phyloP scores from a whole-genome alignment of 208 protist species.

The Acanthamoeba culbertsoni region DNA sequence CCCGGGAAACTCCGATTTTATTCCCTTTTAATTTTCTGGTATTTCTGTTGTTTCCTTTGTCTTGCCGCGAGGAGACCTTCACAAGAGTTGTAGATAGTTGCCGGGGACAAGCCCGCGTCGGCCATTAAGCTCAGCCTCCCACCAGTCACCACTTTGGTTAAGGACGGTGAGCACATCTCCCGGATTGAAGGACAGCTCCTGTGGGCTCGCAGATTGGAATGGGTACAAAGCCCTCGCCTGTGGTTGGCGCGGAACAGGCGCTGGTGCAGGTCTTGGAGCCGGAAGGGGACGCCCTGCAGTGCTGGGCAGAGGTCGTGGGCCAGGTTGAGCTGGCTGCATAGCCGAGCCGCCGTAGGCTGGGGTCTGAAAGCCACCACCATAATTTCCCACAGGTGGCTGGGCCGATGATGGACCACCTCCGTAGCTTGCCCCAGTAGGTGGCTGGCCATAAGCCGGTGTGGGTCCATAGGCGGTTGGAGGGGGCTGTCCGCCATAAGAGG shows the following conservation, averaged over 20 bases:
- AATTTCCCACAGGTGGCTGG: too few relatives aligned
- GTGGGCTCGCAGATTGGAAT: neutral
- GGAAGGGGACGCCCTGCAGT: neutral
- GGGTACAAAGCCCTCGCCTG: conserved; percentile 45
- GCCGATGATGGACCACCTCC: neutral
- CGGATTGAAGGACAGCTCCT: conserved; percentile 43
- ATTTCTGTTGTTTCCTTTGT: neutral
- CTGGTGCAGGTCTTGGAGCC: neutral
- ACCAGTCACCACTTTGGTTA: conserved; percentile 63
- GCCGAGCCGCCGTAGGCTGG: neutral
- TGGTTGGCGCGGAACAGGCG: neutral
- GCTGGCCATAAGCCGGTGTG: too few relatives aligned
- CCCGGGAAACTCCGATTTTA: neutral
- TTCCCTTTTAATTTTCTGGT: neutral
- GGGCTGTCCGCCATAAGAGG: neutral
- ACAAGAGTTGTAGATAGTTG: conserved; percentile 65
- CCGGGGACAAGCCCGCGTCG: conserved; percentile 46
- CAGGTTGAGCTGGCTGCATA: neutral
- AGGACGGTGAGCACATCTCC: conserved; percentile 9
- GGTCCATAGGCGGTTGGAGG: too few relatives aligned
- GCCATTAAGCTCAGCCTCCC: conserved; percentile 59
- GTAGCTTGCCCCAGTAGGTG: too few relatives aligned
- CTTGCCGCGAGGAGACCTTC: neutral
- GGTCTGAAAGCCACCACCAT: too few relatives aligned
- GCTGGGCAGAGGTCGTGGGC: neutral